These are phyloP conservation scores for Pichia ethanolica DNA, from an alignment of 805 yeast genomes.

Conservation along the genomic window DNA sequence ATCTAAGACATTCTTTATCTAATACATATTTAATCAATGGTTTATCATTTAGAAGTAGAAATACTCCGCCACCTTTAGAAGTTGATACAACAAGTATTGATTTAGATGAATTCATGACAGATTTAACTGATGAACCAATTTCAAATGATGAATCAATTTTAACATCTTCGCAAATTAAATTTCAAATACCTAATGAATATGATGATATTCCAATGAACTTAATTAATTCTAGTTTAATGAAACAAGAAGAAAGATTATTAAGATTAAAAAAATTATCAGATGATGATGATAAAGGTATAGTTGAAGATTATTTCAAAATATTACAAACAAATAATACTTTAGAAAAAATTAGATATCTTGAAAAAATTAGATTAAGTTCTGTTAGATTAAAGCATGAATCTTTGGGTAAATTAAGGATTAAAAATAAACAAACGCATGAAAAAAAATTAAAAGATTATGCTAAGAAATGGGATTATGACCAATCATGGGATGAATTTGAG, in stretches of 20 bases:
- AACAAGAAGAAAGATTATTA: conserved; percentile 3
- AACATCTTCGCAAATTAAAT: neutral
- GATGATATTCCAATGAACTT: too few species aligned
- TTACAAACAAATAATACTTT: conserved; percentile 17
- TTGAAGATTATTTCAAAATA: conserved; percentile 18
- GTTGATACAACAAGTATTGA: conserved; percentile 20
- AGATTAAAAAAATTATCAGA: conserved; percentile 6
- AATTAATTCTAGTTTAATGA: neutral
- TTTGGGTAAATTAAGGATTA: conserved; percentile 20
- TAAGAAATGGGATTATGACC: conserved; percentile 38
- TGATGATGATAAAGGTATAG: conserved; percentile 6
- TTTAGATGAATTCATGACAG: conserved; percentile 21
- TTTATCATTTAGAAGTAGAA: conserved; percentile 44
- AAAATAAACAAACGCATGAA: conserved; percentile 22
- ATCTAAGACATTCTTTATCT: conserved; percentile 66
- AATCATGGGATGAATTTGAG: conserved; percentile 28
- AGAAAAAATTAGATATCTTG: conserved; percentile 22
- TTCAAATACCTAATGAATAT: neutral
- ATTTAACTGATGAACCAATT: neutral
- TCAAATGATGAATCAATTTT: conserved; percentile 11
- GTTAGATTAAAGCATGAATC: conserved; percentile 24
- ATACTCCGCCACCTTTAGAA: conserved; percentile 29
- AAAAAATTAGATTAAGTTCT: conserved; percentile 23
- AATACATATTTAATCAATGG: conserved; percentile 68
- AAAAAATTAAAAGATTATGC: conserved; percentile 20